These are phyloP conservation scores for Geranium rotundifolium DNA, from an alignment of 345 rosid species.

Conservation along the genomic window DNA sequence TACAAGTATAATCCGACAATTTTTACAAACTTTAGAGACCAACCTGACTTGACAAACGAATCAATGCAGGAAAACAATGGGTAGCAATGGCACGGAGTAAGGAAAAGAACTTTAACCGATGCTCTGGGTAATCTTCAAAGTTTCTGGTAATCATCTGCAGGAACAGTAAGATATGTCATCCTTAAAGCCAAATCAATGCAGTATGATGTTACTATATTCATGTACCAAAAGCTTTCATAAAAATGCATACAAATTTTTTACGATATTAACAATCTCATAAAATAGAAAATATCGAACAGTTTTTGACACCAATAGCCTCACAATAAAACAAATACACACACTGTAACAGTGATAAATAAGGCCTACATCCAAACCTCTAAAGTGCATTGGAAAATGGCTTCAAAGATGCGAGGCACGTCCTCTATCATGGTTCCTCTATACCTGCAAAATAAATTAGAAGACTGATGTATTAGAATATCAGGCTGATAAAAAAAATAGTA, in stretches of 20 bases:
- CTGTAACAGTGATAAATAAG: background rate
- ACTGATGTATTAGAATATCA: no score
- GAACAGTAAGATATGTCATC: slow-evolving; percentile 8
- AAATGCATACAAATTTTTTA: background rate
- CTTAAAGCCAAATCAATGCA: background rate
- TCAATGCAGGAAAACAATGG: slow-evolving; percentile 85
- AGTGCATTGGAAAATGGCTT: slow-evolving; percentile 98
- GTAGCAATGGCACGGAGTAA: slow-evolving; percentile 96
- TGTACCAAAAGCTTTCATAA: background rate
- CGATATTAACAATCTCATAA: background rate
- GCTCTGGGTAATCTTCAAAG: slow-evolving; percentile 98
- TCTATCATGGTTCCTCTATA: slow-evolving; percentile 91
- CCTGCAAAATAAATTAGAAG: slow-evolving; percentile 26
- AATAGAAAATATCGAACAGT: background rate
- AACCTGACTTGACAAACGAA: slow-evolving; percentile 88
- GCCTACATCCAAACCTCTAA: slow-evolving; percentile 56
- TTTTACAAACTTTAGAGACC: slow-evolving; percentile 10
- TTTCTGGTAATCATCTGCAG: slow-evolving; percentile 96
- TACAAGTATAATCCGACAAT: background rate
- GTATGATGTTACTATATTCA: background rate
- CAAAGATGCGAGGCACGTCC: slow-evolving; percentile 93
- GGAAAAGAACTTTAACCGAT: slow-evolving; percentile 95
- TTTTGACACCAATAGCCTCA: background rate
- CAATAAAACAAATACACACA: background rate
- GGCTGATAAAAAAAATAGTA: no score